A percentile compares a stretch with the other conserved stretches of the same genome.
Conservation (phyloP, 208 protist species). For the Angomonas deanei region DNA sequence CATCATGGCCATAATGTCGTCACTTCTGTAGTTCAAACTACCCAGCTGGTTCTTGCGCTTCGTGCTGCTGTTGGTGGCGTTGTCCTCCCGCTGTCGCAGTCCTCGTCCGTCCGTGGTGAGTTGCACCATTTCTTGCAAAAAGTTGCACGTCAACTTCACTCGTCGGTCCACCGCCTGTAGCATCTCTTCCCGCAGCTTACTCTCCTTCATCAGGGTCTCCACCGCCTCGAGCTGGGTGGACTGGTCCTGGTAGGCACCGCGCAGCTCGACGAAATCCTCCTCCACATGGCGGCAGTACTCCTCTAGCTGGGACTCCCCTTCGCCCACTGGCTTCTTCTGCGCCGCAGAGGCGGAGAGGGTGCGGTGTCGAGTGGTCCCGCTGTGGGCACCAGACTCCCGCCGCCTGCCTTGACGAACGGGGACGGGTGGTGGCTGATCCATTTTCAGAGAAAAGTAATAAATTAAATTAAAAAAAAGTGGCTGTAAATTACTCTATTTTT, state of each 20-base stretch:
- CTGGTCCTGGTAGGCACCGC: conserved; percentile 19
- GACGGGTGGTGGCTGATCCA: not conserved
- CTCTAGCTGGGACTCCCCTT: conserved; percentile 23
- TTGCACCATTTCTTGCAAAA: conserved; percentile 24
- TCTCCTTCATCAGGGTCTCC: conserved; percentile 20
- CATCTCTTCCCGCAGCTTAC: conserved; percentile 20
- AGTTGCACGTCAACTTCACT: conserved; percentile 16
- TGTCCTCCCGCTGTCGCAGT: conserved; percentile 18
- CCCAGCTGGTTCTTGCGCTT: not conserved
- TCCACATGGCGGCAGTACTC: conserved; percentile 32
- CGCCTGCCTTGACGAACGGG: not conserved
- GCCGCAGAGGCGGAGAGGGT: not conserved
- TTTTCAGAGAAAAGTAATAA: not conserved
- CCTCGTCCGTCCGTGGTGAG: conserved; percentile 10
- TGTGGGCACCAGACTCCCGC: not conserved
- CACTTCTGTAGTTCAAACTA: not conserved
- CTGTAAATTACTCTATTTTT: too few species aligned
- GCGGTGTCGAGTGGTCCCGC: not conserved
- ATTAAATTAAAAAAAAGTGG: too few species aligned
- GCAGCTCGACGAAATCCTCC: conserved; percentile 25
- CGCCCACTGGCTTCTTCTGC: not conserved
- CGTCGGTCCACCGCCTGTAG: conserved; percentile 17
- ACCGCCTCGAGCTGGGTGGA: conserved; percentile 15
- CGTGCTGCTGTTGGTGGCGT: not conserved
- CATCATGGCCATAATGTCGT: conserved; percentile 6